phyloP scores from a whole-genome alignment of 108 stramenopile genomes.

The Nitzschia sp. region DNA sequence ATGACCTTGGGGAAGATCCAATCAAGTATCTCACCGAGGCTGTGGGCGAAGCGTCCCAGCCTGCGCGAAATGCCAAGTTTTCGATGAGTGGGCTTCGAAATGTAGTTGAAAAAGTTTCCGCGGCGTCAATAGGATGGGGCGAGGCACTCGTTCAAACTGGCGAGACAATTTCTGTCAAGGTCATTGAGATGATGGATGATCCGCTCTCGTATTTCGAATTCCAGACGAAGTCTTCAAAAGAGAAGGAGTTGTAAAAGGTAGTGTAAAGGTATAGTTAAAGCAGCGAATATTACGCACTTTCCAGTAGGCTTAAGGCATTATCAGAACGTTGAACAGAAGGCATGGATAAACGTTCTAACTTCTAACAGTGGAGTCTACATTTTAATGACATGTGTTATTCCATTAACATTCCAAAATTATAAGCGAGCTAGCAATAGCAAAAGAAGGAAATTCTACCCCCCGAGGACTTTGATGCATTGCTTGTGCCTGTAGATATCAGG shows the following conservation, averaged over 20 bases:
- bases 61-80: not conserved
- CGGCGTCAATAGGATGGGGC: constrained; percentile 1
- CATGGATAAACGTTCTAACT: too few species aligned
- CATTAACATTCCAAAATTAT: too few species aligned
- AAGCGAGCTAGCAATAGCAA: too few species aligned
- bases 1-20: constrained; percentile 7
- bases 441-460: too few species aligned
- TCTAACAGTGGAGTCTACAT: too few species aligned
- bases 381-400: too few species aligned
- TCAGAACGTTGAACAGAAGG: too few species aligned
- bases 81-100: not conserved
- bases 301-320: too few species aligned
- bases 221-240: not conserved
- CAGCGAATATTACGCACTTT: too few species aligned
- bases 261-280: too few species aligned
- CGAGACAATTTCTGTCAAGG: constrained; percentile 5
- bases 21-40: constrained; percentile 3
- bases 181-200: not conserved
- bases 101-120: not conserved
- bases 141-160: constrained; percentile 6
- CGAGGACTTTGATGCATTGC: too few species aligned
- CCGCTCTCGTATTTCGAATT: constrained; percentile 3
- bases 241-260: not conserved
- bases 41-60: not conserved
- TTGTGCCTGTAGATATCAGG: constrained; percentile 13